Base-by-base conservation (phyloP, 1,139 yeast species). In the Saccharomyces hybrid region DNA sequence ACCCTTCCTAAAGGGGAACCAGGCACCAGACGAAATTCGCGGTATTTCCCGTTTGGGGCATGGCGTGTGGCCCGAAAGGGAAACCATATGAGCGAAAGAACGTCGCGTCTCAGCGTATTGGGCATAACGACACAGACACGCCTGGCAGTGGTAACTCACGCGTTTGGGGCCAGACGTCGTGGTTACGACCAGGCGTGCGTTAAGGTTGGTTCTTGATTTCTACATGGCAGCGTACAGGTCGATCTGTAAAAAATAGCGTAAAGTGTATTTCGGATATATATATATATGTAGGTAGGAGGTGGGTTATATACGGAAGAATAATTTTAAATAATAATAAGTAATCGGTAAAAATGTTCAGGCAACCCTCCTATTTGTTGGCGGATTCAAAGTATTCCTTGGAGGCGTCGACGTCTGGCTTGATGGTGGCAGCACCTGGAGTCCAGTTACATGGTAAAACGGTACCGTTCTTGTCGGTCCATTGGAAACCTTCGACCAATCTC, bases 391-490 rank as follows among this genome's bases (percentile, higher is more conserved):
- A 68, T 52, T 67, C 70, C 66, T 87, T 86, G 67, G 97, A 87
- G 68, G 80, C 83, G 55, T 75, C 80, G 67, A 89, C 93, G 68
- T 81, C 86, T 70, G 96, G 93, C 77, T 87, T 86, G 80, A 91
- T 91, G 77, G 97, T 88, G 71, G 88, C 96, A 60, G 89, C 75
- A 79, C 98, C 98, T 78, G 95, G 91, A 68, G 88, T 88, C 98
- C 99, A 93, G 95, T 90, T 91, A 75, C 98, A 97, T 69, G 97
- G 97, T 78, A 96, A 88, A 66, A 93, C 98, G 78, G 93, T 96
- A 78, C 98, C 97, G 83, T 91, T 79, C 82, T 88, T 86, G 76
- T 91, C 97, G 70, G 96, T 86, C 89, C 93, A 90, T 81, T 91
- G 95, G 96, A 93, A 91, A 69, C 97, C 98, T 74, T 93, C 98